Base-by-base conservation (phyloP, 768 basidiomycete species). In the Pulveroboletus sp. region DNA sequence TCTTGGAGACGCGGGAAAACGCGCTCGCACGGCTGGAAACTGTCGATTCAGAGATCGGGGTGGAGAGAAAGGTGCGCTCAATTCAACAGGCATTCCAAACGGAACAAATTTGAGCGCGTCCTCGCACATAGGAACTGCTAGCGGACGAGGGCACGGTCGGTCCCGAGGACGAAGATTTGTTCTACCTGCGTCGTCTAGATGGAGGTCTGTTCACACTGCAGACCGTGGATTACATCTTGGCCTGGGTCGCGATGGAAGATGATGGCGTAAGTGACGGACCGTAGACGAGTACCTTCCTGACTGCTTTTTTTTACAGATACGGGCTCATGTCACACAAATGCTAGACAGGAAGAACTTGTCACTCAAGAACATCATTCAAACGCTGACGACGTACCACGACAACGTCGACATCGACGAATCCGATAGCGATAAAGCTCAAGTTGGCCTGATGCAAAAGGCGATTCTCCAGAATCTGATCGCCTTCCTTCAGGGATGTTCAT, bases 211-310 rank as follows among this genome's bases (percentile, higher is more conserved):
- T 89, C 63, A 87, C 86, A 2, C 68, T 98, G 8, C 95, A 98
- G 61, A 92, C 85, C 16, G 80, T 92, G 34, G 95, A 98, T 67
- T 97, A 94, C 59, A 88, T 97, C 51, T 69, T 97, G 32, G 93
- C 89, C 6, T 99, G 96, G 96, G 69, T 97, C 23, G 79, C 83
- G 47, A 94, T 97, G 93, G 96, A 99, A 70, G 95, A 98, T 59
- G 95, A 98, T 59, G 96, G 95, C 31, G 96, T 96, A 71, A 48
- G 89, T 52, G 16, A 17, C 29, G 41, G 7, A 27, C 6, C 16
- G 9, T 35, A 13, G 19, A 19, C 6, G 11, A 24, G 23, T 19
- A 30, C 32, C 35, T 37, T 31, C 38, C 55, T 60, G 26, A 67
- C 31, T 10, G n/a, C 29, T 59, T 14, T 19, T 6, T 17, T 29